These are phyloP conservation scores for Fusarium nygamai DNA, from an alignment of 2,329 filamentous ascomycete genomes.

Conservation along the genomic window DNA sequence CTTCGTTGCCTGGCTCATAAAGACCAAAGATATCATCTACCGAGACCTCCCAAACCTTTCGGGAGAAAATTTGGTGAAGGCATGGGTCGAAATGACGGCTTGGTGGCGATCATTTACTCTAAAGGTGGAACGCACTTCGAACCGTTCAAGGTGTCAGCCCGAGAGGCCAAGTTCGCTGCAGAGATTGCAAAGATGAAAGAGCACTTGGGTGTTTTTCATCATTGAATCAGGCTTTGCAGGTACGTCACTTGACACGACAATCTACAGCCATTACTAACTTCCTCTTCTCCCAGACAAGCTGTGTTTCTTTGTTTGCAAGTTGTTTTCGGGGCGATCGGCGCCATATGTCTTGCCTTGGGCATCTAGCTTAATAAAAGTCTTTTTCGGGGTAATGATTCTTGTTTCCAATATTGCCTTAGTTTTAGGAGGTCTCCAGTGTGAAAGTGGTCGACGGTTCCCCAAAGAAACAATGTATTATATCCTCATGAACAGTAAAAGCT, in stretches of 20 bases:
- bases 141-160: not conserved
- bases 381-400: not conserved
- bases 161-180: not conserved
- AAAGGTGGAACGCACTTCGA: not conserved
- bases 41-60: not conserved
- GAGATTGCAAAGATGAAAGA: not conserved
- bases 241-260: not conserved
- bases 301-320: not conserved
- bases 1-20: not conserved
- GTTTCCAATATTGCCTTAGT: not conserved
- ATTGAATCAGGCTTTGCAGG: not conserved
- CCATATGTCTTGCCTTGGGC: not conserved
- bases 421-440: not conserved
- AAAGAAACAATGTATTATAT: not conserved
- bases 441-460: accelerated
- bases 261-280: not conserved
- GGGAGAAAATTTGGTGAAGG: not conserved
- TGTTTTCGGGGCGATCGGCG: not conserved
- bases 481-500: not conserved
- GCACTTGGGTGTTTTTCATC: not conserved
- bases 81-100: not conserved
- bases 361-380: not conserved
- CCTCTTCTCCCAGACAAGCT: not conserved
- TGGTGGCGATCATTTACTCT: not conserved
- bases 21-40: not conserved